phyloP scores from a whole-genome alignment of 2,329 filamentous ascomycete genomes.

The Blastomyces parvus region DNA sequence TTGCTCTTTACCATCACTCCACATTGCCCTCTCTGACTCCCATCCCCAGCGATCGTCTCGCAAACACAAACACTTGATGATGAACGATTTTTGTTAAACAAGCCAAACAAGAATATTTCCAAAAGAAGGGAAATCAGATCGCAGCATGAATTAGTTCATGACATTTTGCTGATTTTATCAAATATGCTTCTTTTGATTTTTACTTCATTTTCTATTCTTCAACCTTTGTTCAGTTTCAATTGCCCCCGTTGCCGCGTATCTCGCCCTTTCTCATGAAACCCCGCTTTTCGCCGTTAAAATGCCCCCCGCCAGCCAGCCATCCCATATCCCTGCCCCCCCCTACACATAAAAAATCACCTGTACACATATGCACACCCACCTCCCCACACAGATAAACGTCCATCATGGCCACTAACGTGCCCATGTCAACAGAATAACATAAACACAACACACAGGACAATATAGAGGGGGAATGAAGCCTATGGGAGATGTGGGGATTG shows the following conservation, averaged over 20 bases:
- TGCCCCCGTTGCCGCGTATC: neutral
- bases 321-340: neutral
- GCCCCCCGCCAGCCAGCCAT: neutral
- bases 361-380: neutral
- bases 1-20: neutral
- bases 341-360: neutral
- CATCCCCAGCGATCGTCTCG: neutral
- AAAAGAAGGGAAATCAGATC: neutral
- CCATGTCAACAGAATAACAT: conserved; percentile 9
- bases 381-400: neutral
- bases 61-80: neutral
- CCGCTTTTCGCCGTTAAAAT: neutral
- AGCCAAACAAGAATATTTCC: neutral
- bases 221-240: neutral
- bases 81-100: neutral
- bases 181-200: neutral
- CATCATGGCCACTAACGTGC: conserved; percentile 9
- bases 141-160: neutral
- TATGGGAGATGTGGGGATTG: neutral
- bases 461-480: neutral
- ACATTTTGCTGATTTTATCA: neutral
- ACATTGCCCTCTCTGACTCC: neutral
- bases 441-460: neutral
- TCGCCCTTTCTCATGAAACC: neutral
- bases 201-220: neutral